Evolutionary conservation across 2,329 filamentous ascomycete genomes (phyloP).

Genomic region (Mycosphaerella arachidis): DNA sequence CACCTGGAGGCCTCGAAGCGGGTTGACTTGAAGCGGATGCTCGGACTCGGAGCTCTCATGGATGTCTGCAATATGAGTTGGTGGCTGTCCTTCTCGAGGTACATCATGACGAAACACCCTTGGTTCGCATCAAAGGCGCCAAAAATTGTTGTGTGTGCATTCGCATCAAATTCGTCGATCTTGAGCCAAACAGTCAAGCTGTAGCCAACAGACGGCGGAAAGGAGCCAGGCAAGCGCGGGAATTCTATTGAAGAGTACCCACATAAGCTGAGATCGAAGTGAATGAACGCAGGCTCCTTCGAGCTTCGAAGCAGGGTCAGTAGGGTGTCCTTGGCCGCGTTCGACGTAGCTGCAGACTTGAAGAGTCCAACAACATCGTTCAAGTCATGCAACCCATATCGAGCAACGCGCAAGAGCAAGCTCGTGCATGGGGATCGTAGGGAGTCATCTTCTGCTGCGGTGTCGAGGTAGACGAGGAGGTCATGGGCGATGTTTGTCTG

Average conservation of each 20-base stretch:
- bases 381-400: conserved; percentile 72
- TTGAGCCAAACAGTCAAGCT: conserved; percentile 86
- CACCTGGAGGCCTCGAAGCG: conserved; percentile 71
- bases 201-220: conserved; percentile 82
- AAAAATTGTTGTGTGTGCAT: conserved; percentile 89
- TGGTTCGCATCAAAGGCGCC: conserved; percentile 89
- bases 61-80: conserved; percentile 97
- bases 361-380: conserved; percentile 77
- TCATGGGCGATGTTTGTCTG: conserved; percentile 12
- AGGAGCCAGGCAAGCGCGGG: conserved; percentile 74
- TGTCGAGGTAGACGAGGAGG: conserved; percentile 6
- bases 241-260: conserved; percentile 90
- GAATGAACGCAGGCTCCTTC: conserved; percentile 75
- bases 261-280: conserved; percentile 85
- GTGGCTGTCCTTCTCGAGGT: conserved; percentile 86
- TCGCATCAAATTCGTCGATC: conserved; percentile 78
- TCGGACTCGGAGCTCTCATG: conserved; percentile 77
- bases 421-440: neutral
- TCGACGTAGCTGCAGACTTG: conserved; percentile 49
- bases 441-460: conserved; percentile 2
- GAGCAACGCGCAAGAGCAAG: conserved; percentile 52
- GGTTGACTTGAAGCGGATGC: conserved; percentile 85
- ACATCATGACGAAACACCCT: conserved; percentile 88
- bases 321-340: conserved; percentile 61
- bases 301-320: conserved; percentile 70